Evolutionary conservation across 768 basidiomycete genomes (phyloP).

Genomic region (Lactifluus pinguis): DNA sequence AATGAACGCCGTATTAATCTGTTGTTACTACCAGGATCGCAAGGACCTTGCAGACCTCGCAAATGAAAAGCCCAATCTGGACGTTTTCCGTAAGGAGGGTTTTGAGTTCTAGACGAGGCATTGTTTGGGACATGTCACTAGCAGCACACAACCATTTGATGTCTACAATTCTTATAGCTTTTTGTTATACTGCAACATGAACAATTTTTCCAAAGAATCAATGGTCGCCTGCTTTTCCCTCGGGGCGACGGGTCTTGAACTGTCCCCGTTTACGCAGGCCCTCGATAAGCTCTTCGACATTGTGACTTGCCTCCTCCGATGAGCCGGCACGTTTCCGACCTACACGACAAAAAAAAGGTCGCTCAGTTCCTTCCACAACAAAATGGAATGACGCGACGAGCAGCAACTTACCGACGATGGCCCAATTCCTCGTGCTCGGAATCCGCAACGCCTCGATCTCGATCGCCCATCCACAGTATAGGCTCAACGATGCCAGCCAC

Average conservation of each 20-base stretch:
- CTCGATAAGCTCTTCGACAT: conserved; percentile 45
- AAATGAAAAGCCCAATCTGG: conserved; percentile 51
- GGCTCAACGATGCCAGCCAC: conserved; percentile 70
- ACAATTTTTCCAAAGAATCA: conserved; percentile 1
- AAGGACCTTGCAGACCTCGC: conserved; percentile 74
- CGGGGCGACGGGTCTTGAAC: conserved; percentile 66
- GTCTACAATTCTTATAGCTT: neutral
- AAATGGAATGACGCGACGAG: neutral
- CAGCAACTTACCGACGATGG: conserved; percentile 55
- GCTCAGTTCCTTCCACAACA: neutral
- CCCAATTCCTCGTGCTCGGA: conserved; percentile 92
- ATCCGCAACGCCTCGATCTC: conserved; percentile 85
- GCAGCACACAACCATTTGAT: neutral
- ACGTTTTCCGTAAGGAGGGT: conserved; percentile 74
- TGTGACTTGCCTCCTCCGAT: conserved; percentile 29
- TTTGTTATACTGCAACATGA: neutral
- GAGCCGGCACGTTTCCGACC: conserved; percentile 27
- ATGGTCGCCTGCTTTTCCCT: conserved; percentile 49
- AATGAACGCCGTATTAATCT: neutral
- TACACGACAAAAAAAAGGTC: conserved; percentile 16
- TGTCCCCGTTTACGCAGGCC: conserved; percentile 51
- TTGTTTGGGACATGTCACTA: neutral
- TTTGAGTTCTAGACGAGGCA: conserved; percentile 64
- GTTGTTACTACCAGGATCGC: conserved; percentile 46
- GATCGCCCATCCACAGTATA: conserved; percentile 75